Evolutionary conservation across 2,329 filamentous ascomycete species (phyloP), one percentile per base, ranked within the genome.

Genomic region (Microcyclospora tardicrescens): DNA sequence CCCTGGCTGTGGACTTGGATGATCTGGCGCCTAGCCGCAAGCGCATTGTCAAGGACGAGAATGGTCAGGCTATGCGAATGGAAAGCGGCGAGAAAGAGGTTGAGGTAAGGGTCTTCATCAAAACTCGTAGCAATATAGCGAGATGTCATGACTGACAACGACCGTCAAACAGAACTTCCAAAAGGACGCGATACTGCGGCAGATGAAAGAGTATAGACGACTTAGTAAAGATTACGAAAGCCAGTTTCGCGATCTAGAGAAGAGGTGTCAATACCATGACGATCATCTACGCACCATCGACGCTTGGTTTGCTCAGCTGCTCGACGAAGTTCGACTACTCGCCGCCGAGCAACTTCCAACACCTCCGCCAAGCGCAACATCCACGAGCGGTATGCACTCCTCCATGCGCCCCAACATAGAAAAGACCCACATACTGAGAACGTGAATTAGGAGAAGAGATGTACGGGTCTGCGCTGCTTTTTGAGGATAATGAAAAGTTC

Each of bases 181-280:
- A 65, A 98, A 96, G 66, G 91, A 94, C 67, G 91, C 91, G 47
- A 94, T 98, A 59, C 81, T 84, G 55, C 84, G 93, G 42, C 89
- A 95, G 65, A 94, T 98, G 86, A 84, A 86, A 58, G 91, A 96
- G 64, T 95, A 93, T 64, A 94, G 93, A 65, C 79, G 91, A 52
- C 85, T 93, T 59, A 87, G 86, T 59, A 71, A 73, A 41, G 82
- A 81, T 31, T 68, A 93, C 45, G 87, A 96, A 65, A 70, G 76
- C 42, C 82, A 84, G 56, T 68, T 95, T 44, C 80, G 80, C 56
- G 83, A 93, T 48, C 68, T 93, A 46, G 75, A 83, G 48, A 86
- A 85, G 59, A 75, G 77, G 55, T 76, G 82, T 24, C 72, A 75
- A 45, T 78, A 91, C 62, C 85, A 96, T 63, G 85, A 96, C 63